Base-by-base conservation (phyloP, 805 yeast genomes). In the Ogataea trehalophila region DNA sequence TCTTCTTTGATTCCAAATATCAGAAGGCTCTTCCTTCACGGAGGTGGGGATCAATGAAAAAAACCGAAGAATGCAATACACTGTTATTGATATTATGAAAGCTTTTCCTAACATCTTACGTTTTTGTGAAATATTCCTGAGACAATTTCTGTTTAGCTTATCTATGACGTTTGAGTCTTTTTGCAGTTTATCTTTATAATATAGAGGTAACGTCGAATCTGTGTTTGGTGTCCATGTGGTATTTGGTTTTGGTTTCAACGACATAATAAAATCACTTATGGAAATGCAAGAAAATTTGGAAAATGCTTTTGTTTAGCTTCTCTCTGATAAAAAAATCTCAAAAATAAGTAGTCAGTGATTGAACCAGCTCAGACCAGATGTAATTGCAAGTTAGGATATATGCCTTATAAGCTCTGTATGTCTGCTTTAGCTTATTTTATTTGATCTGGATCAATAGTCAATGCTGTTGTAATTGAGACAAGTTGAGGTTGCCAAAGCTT, bases 181-280 rank as follows among this genome's bases (percentile, higher is more conserved):
- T 40, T 57, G 59, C 26, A 62, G 40, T 29, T 80, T 80, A 52
- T 79, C 80, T 49, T 79, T 81, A 54, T 79, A 78, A 56, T 78
- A 79, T 34, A 74, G 58, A 2, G 83, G 83, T 46, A 79, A 54
- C 15, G 63, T 62, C n/a, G 61, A 45, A 37, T 55, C 53, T 33
- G 56, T 49, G 37, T 58, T 58, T 36, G 61, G 39, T 42, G 58
- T 59, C 61, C 61, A 57, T 39, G 44, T 26, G 31, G 31, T 37
- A 37, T 44, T 49, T 36, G 54, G 31, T 44, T 52, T 54, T 23
- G 57, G 51, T 29, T 46, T 54, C 43, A 50, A 36, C 17, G 38
- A 35, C 42, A 38, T 33, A 48, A 22, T 45, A 44, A 38, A 14
- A 39, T 37, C 6, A 33, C 18, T 34, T 14, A 17, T n/a, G 14